Percentiles rank a stretch among this genome's conserved stretches.
Evolutionary conservation across 2,329 filamentous ascomycete genomes (phyloP).

Genomic region (Xylariaceae sp.): DNA sequence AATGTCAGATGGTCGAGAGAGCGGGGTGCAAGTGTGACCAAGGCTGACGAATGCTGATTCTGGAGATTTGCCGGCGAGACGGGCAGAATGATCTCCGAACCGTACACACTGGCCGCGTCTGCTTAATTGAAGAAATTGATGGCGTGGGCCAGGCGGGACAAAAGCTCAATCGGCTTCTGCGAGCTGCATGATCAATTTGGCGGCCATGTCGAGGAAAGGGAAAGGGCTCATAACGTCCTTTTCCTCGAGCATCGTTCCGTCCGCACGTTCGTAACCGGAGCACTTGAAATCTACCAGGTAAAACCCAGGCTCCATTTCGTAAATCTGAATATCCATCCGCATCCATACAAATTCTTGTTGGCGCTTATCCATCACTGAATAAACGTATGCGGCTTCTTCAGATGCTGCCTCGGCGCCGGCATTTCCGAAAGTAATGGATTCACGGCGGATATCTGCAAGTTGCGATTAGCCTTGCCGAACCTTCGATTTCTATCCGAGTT

Average conservation of each 20-base stretch:
- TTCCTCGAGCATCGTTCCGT: constrained; percentile 76
- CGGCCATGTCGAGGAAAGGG: constrained; percentile 91
- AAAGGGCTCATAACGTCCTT: constrained; percentile 95
- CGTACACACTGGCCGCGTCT: too few species aligned
- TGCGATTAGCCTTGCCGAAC: constrained; percentile 33
- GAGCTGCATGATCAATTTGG: constrained; percentile 86
- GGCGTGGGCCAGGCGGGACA: too few species aligned
- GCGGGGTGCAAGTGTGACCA: too few species aligned
- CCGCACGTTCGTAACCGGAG: constrained; percentile 81
- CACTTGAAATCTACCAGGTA: constrained; percentile 99
- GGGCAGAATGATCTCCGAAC: too few species aligned
- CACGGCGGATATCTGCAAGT: constrained; percentile 37
- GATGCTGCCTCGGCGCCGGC: constrained; percentile 32
- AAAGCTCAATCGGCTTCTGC: constrained; percentile 65
- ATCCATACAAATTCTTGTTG: constrained; percentile 74
- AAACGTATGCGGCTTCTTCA: constrained; percentile 41
- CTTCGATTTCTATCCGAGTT: background rate
- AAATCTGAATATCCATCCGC: constrained; percentile 93
- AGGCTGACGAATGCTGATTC: too few species aligned
- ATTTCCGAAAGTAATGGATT: constrained; percentile 27
- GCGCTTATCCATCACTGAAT: constrained; percentile 39
- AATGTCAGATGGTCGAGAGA: too few species aligned
- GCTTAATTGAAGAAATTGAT: too few species aligned
- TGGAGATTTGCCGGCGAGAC: too few species aligned
- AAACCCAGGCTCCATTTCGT: constrained; percentile 86